Evolutionary conservation across 371 early-diverging fungal species (phyloP).

Genomic region (Mortierella sp.): DNA sequence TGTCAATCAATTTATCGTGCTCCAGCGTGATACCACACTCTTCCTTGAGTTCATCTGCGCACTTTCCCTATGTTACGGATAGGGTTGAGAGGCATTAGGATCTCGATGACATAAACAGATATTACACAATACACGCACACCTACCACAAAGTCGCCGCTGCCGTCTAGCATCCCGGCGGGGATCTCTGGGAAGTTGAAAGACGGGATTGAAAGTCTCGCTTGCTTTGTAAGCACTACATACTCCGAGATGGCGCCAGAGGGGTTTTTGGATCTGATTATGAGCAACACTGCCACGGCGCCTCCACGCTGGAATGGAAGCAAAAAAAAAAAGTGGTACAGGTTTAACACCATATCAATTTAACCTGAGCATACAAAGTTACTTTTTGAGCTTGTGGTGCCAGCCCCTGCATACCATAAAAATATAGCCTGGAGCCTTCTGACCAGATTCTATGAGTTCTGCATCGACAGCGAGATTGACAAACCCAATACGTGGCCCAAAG

Average conservation of each 20-base stretch:
- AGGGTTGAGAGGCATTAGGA: background rate
- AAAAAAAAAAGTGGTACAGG: conserved; percentile 10
- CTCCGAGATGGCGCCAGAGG: conserved; percentile 57
- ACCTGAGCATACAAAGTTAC: background rate
- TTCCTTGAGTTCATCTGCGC: conserved; percentile 59
- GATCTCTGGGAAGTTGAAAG: conserved; percentile 74
- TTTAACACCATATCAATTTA: background rate
- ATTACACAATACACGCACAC: conserved; percentile 15
- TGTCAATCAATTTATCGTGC: conserved; percentile 73
- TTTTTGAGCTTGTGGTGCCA: background rate
- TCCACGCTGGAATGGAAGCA: conserved; percentile 67
- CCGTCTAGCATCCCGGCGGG: conserved; percentile 93
- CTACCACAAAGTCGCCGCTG: conserved; percentile 80
- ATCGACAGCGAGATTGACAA: conserved; percentile 78
- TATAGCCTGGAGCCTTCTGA: conserved; percentile 76
- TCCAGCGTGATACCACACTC: conserved; percentile 74
- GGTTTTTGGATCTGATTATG: conserved; percentile 63
- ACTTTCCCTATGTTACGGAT: conserved; percentile 41
- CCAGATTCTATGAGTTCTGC: conserved; percentile 65
- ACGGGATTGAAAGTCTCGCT: conserved; percentile 79
- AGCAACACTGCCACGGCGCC: conserved; percentile 81
- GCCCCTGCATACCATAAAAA: conserved; percentile 74
- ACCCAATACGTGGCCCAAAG: conserved; percentile 80
- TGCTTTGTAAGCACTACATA: conserved; percentile 79
- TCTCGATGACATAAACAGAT: background rate